These are phyloP conservation scores for Micromonas pusilla DNA, from an alignment of 139 green algal species.

Conservation along the genomic window DNA sequence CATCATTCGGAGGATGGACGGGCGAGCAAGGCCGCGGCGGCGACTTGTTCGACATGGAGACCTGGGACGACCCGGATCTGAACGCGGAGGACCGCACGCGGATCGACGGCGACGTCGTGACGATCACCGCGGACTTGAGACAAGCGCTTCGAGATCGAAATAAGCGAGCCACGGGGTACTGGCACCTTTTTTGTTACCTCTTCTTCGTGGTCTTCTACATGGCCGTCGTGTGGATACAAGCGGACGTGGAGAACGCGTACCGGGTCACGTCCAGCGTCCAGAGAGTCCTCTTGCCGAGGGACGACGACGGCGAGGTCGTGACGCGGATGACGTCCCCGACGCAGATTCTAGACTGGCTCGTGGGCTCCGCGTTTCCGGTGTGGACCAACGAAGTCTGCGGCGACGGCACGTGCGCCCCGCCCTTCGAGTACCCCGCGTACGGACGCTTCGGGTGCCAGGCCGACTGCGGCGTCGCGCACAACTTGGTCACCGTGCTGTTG, in stretches of 20 bases:
- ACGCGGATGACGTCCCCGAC: not conserved
- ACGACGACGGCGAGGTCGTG: not conserved
- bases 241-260: not conserved
- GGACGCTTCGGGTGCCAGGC: constrained; percentile 72
- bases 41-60: no score
- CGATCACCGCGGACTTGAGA: not conserved
- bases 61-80: not conserved
- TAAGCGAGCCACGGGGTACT: not conserved
- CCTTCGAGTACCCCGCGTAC: constrained; percentile 74
- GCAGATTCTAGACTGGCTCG: constrained; percentile 36
- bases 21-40: no score
- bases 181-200: not conserved
- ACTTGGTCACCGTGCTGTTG: not conserved
- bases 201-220: constrained; percentile 36
- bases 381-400: constrained; percentile 74
- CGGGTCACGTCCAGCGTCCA: not conserved
- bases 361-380: constrained; percentile 42
- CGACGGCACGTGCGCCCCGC: constrained; percentile 68
- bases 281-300: not conserved
- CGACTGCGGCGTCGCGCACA: constrained; percentile 55
- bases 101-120: not conserved
- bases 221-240: constrained; percentile 21
- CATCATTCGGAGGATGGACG: no score
- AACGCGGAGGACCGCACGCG: not conserved
- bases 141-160: not conserved